Evolutionary conservation across 257 asterid genomes (phyloP).

Genomic region (Solanum pinnatisectum): DNA sequence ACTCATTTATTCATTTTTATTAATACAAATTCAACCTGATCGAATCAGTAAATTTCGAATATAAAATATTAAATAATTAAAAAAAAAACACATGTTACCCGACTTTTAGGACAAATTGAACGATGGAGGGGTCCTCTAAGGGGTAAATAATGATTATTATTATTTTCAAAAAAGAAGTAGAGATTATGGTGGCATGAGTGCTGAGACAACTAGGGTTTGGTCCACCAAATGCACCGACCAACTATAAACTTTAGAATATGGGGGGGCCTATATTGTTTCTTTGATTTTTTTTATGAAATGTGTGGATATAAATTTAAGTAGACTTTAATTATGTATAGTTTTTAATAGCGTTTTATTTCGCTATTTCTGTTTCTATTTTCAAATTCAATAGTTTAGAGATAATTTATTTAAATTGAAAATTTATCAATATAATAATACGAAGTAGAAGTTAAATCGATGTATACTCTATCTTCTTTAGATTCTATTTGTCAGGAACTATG

Average conservation of each 20-base stretch:
- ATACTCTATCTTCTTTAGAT: not conserved
- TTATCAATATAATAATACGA: not conserved
- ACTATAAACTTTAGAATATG: not conserved
- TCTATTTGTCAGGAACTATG: too few species aligned
- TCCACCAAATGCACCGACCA: constrained; percentile 39
- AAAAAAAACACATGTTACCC: constrained; percentile 5
- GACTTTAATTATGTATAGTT: not conserved
- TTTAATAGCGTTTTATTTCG: not conserved
- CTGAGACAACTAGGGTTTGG: not conserved
- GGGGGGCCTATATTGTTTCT: not conserved
- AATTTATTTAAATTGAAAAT: rapidly evolving
- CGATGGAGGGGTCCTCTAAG: not conserved
- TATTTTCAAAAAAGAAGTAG: not conserved
- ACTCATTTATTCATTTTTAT: not conserved
- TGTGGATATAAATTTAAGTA: constrained; percentile 5
- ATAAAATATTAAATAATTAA: not conserved
- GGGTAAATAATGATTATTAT: not conserved
- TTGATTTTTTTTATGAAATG: not conserved
- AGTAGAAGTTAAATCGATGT: not conserved
- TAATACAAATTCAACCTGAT: not conserved
- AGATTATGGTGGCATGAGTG: not conserved
- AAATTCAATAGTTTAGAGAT: not conserved
- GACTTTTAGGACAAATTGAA: constrained; percentile 10
- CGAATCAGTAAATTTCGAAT: not conserved
- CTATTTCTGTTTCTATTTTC: not conserved